Base-by-base conservation (phyloP, 495 filamentous ascomycete genomes). In the Penicillium atrosanguineum region DNA sequence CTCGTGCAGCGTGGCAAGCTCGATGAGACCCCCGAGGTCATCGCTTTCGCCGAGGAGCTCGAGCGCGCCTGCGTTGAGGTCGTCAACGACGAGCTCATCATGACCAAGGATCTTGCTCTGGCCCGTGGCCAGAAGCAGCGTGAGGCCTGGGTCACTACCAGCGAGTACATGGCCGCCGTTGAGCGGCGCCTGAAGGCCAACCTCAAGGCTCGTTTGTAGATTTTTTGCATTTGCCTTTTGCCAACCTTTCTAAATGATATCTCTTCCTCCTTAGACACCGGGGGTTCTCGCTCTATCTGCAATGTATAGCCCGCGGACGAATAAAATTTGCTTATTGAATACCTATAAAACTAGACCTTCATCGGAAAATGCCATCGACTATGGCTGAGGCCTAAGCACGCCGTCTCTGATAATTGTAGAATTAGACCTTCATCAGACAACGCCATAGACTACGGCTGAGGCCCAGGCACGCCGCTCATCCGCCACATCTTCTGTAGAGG, bases 21-120 rank as follows among this genome's bases (percentile, higher is more conserved):
- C 47, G 94, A 98, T 74, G 76, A 81, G 14, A 97, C 90, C 49
- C 90, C 90, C 9, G 92, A 96, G 48, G 76, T 97, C 15, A 84
- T 95, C 19, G 76, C 86, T 6, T 98, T 95, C 64, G 94, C 93
- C 19, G 89, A 97, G 76, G 81, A 79, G 63, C 82, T 98, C 51
- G 94, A 98, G 83, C 78, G 87, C 69, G 94, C 94, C n/a, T 96
- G 93, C 70, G 76, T 95, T 44, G 91, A 97, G 64, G 89, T 91
- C 20, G 94, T 98, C 53, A 89, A 97, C 69, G 72, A 89, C 40
- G 91, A 97, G 61, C 89, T 89, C 44, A 88, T 96, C 76, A 98
- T 97, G 94, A 98, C 94, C 64, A 98, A 98, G 84, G 94, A 98
- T 73, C 70, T 98, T 59, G 93, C 93, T 16, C 81, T 98, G 28